Conservation (phyloP, 2,329 filamentous ascomycete species). For the Penicillium expansum region DNA sequence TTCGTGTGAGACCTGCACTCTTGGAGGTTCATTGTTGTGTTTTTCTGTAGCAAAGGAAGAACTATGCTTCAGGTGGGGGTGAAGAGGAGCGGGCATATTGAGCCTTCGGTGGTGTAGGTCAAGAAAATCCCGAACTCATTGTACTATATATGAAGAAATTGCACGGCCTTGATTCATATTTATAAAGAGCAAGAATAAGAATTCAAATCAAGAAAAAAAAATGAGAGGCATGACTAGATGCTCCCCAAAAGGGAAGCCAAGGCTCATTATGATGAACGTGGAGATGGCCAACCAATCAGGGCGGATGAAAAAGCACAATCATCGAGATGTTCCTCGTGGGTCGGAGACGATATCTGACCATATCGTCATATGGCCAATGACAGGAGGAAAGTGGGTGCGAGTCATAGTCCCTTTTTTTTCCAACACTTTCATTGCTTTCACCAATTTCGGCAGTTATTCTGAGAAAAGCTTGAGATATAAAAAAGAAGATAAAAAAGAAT, state of each 20-base stretch:
- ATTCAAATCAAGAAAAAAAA: neutral
- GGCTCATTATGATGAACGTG: neutral
- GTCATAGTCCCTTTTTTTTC: neutral
- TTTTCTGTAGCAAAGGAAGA: constrained; percentile 19
- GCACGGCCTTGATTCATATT: neutral
- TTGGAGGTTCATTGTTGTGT: constrained; percentile 13
- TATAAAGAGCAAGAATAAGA: neutral
- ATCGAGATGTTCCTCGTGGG: no score
- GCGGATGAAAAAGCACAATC: no score
- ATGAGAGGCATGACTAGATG: neutral
- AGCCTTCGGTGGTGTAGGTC: no score
- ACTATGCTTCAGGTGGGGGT: constrained; percentile 20
- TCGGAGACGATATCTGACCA: constrained; percentile 1
- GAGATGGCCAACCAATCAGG: neutral
- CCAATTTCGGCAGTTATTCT: constrained; percentile 17
- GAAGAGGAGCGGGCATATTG: constrained; percentile 31
- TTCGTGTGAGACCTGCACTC: constrained; percentile 29
- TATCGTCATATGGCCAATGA: constrained; percentile 6
- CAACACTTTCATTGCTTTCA: neutral
- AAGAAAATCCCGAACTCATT: constrained; percentile 1
- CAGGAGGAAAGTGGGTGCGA: neutral
- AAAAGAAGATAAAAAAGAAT: no score
- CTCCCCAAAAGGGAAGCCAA: neutral
- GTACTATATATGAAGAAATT: neutral
- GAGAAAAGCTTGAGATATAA: neutral